Evolutionary conservation across 768 basidiomycete species (phyloP).

Genomic region (Boletus sensibilis): DNA sequence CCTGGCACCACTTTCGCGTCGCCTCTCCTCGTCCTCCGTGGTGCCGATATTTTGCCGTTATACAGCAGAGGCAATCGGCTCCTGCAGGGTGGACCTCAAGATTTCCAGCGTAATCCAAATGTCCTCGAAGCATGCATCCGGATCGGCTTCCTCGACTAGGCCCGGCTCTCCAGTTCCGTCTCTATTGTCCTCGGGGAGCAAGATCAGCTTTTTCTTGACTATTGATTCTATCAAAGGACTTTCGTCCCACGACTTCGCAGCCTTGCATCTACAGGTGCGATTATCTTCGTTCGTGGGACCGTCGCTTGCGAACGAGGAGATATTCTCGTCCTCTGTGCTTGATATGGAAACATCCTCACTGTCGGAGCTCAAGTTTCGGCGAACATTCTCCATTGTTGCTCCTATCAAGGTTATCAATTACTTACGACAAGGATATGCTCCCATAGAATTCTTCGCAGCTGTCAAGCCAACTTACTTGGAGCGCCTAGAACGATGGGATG

Average conservation of each 20-base stretch:
- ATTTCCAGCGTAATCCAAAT: slow-evolving; percentile 64
- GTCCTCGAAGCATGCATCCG: slow-evolving; percentile 56
- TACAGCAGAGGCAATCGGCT: slow-evolving; percentile 93
- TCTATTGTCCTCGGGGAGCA: slow-evolving; percentile 68
- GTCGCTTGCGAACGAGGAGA: slow-evolving; percentile 68
- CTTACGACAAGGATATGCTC: slow-evolving; percentile 74
- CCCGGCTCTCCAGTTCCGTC: slow-evolving; percentile 73
- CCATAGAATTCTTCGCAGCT: slow-evolving; percentile 88
- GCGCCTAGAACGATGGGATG: slow-evolving; percentile 91
- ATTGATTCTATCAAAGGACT: slow-evolving; percentile 89
- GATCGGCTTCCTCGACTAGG: slow-evolving; percentile 67
- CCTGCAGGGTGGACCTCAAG: slow-evolving; percentile 84
- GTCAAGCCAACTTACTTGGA: slow-evolving; percentile 82
- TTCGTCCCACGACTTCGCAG: slow-evolving; percentile 85
- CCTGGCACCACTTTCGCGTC: slow-evolving; percentile 75
- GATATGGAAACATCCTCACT: slow-evolving; percentile 71
- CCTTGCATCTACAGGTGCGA: slow-evolving; percentile 83
- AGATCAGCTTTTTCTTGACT: slow-evolving; percentile 79
- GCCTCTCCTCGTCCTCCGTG: slow-evolving; percentile 68
- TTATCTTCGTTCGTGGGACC: slow-evolving; percentile 84
- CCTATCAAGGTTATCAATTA: slow-evolving; percentile 71
- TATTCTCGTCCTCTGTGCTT: slow-evolving; percentile 71
- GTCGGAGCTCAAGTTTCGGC: slow-evolving; percentile 81
- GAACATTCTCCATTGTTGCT: slow-evolving; percentile 76
- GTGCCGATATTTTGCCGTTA: slow-evolving; percentile 93